Percentiles rank a stretch among this genome's conserved stretches.
Evolutionary conservation across 352 stramenopile species (phyloP).

Genomic region (Phytophthora europaea): DNA sequence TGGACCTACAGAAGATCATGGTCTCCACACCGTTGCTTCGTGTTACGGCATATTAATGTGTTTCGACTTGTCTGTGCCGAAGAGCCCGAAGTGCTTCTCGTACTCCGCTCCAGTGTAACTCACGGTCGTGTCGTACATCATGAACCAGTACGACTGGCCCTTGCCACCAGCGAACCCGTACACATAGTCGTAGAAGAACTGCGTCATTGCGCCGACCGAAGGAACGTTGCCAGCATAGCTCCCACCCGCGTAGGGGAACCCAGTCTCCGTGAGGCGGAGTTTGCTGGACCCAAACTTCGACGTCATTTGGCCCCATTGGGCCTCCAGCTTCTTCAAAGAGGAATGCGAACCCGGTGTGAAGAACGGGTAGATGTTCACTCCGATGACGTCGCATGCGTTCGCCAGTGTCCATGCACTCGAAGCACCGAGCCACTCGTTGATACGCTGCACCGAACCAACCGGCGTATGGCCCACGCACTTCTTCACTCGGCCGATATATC

Average conservation of each 20-base stretch:
- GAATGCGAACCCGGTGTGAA: slow-evolving; percentile 46
- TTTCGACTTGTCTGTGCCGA: slow-evolving; percentile 44
- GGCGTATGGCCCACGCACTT: slow-evolving; percentile 52
- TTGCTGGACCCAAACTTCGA: slow-evolving; percentile 47
- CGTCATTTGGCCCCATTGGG: slow-evolving; percentile 52
- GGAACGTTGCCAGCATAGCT: slow-evolving; percentile 41
- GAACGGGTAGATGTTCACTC: slow-evolving; percentile 62
- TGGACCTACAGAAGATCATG: not conserved
- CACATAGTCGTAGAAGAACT: slow-evolving; percentile 56
- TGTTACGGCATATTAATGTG: slow-evolving; percentile 47
- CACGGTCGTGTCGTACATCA: slow-evolving; percentile 67
- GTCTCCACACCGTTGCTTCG: not conserved
- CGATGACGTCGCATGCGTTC: slow-evolving; percentile 39
- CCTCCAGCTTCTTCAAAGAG: slow-evolving; percentile 57
- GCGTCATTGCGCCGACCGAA: slow-evolving; percentile 48
- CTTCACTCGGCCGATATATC: slow-evolving; percentile 60
- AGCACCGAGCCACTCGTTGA: slow-evolving; percentile 62
- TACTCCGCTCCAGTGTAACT: slow-evolving; percentile 53
- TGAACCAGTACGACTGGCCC: slow-evolving; percentile 59
- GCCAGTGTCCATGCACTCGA: slow-evolving; percentile 40
- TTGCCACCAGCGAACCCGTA: slow-evolving; percentile 33
- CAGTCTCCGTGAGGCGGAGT: slow-evolving; percentile 59
- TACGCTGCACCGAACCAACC: slow-evolving; percentile 69
- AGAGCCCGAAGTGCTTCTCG: slow-evolving; percentile 68
- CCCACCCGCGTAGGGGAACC: slow-evolving; percentile 51